Evolutionary conservation across 176 grass and related monocot genomes (phyloP).

Genomic region (Avena atlantica): DNA sequence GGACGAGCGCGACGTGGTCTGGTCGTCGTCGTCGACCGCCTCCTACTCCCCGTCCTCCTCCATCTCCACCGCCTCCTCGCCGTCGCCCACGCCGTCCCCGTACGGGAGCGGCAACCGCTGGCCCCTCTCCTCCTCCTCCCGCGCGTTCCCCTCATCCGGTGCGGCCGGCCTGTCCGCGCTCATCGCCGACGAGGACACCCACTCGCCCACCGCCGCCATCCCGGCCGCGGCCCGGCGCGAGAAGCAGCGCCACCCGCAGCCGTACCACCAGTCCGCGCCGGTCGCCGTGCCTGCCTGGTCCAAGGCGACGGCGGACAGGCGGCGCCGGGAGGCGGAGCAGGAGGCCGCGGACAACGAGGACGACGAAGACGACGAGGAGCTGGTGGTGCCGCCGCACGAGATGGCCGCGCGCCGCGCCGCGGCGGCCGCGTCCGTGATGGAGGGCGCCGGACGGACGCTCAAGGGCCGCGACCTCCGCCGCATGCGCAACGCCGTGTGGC

Average conservation of each 20-base stretch:
- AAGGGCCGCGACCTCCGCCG: conserved; percentile 81
- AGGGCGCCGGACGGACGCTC: conserved; percentile 75
- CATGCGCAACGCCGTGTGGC: conserved; percentile 84
- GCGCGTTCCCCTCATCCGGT: conserved; percentile 29
- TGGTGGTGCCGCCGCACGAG: conserved; percentile 71
- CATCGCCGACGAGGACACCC: conserved; percentile 42
- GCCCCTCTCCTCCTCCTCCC: conserved; percentile 39
- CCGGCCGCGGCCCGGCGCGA: conserved; percentile 25
- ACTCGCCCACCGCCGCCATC: conserved; percentile 36
- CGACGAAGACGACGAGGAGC: conserved; percentile 43
- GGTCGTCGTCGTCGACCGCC: conserved; percentile 46
- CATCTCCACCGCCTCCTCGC: conserved; percentile 49
- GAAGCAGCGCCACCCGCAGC: conserved; percentile 32
- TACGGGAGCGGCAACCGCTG: conserved; percentile 16
- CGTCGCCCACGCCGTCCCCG: conserved; percentile 29
- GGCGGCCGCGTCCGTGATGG: conserved; percentile 69
- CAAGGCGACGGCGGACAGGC: conserved; percentile 43
- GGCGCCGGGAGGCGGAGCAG: conserved; percentile 20
- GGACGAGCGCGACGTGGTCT: conserved; percentile 85
- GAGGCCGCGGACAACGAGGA: conserved; percentile 15
- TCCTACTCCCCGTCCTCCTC: conserved; percentile 44
- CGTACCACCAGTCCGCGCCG: conserved; percentile 70
- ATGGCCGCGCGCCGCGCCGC: conserved; percentile 62
- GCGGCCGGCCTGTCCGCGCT: conserved; percentile 67
- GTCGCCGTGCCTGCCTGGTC: conserved; percentile 74